phyloP scores from a whole-genome alignment of 1,139 yeast species.

The Sugiyamaella pinicola region DNA sequence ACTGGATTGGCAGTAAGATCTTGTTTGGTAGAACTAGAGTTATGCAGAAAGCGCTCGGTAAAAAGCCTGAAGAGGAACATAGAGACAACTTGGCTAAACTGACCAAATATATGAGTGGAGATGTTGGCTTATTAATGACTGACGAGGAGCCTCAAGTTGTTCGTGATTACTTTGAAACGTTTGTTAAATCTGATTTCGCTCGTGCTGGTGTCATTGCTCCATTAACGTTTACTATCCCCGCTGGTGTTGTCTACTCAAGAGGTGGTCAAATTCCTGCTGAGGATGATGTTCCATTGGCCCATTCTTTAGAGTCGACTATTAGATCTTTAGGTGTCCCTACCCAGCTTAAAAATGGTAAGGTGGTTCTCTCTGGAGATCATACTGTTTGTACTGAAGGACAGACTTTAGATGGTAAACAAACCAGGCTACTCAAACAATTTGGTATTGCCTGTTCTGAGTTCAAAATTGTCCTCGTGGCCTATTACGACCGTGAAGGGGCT shows the following conservation, averaged over 20 bases:
- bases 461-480: constrained; percentile 76
- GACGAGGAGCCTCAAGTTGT: constrained; percentile 84
- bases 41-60: constrained; percentile 88
- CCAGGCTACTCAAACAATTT: constrained; percentile 87
- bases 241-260: constrained; percentile 87
- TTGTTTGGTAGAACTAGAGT: constrained; percentile 92
- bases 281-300: constrained; percentile 96
- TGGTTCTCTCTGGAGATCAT: constrained; percentile 72
- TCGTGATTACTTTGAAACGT: constrained; percentile 77
- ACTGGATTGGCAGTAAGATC: constrained; percentile 89
- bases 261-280: constrained; percentile 90
- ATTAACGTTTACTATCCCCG: constrained; percentile 80
- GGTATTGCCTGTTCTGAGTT: constrained; percentile 94
- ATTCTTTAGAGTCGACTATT: constrained; percentile 88
- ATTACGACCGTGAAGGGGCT: constrained; percentile 47
- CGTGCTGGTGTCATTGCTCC: constrained; percentile 89
- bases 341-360: constrained; percentile 84
- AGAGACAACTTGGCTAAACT: constrained; percentile 77
- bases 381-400: constrained; percentile 82
- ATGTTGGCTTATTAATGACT: constrained; percentile 85
- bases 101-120: constrained; percentile 62
- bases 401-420: constrained; percentile 83
- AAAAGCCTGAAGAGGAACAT: constrained; percentile 84
- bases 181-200: constrained; percentile 78
- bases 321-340: constrained; percentile 93